Evolutionary conservation across 116 monocot species (phyloP), one percentile per base, ranked within the genome.

Genomic region (Trichopus zeylanicus): DNA sequence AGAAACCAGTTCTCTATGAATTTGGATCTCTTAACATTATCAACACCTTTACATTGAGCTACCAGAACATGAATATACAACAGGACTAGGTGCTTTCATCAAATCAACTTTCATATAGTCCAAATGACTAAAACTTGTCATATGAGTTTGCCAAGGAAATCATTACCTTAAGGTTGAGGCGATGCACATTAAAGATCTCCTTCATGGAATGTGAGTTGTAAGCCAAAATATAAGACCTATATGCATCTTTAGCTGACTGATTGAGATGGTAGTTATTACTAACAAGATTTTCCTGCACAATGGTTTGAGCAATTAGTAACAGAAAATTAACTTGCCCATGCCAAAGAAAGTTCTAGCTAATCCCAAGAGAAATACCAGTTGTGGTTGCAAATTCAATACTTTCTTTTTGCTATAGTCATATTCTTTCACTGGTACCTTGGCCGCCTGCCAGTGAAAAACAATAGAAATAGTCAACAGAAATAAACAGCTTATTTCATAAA

Each of bases 231-330:
- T 95, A 95, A 25, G 95, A 83, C 29, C 84, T 73, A 64, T 90
- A 95, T 2, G 95, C 95, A 64, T 90, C 95, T 79, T 87, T 95
- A 38, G 90, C 90, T 31, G 90, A 81, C 74, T 95, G 82, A 62
- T 70, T 79, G 27, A 95, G 73, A 59, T 79, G 77, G 60, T 95
- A 95, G 66, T 95, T 95, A 20, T 76, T 77, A 53, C 74, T 79
- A 22, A 87, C 81, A 66, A 95, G 62, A 55, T 90, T 78, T 57
- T 87, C 87, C 90, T 90, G 82, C 59, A 66, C 2, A 46, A 57
- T 63, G 56, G 24, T 51, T 29, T 3, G 27, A 38, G 51, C 10
- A 52, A 48, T 15, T 4, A 20, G 28, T 49, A 6, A 4, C 49
- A 7, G 49, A 49, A 24, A 22, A 49, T 21, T 49, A 49, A 49